Evolutionary conservation across 1,284 basidiomycete species (phyloP), one percentile per base, ranked within the genome.

Genomic region (Cutaneotrichosporon cyanovorans): DNA sequence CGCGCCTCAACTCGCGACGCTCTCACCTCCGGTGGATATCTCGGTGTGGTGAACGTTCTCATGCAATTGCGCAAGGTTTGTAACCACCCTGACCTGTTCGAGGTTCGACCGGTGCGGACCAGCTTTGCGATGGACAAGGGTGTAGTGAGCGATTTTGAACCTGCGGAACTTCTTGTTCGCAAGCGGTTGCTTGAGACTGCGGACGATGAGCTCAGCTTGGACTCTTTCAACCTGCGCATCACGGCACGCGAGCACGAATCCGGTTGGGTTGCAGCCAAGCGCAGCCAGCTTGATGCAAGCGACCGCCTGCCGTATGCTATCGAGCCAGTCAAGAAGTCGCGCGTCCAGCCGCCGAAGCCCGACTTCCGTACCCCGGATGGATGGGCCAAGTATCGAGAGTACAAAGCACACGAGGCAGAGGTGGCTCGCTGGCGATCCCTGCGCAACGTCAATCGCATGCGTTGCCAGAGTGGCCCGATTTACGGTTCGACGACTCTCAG

Each of bases 61-160:
- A 97, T 97, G 92, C 93, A 97, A 66, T 77, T 95, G 18, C 80
- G 88, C 42, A 92, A 92, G 72, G 88, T 91, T 33, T 93, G 91
- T 75, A 95, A 95, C 60, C 91, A 96, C 65, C 92, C 92, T 0
- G 87, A 96, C 65, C 76, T 97, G 19, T 96, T 97, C 68, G 93
- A 97, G 71, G 86, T 93, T 16, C 80, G 92, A 35, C 90, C 90
- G 0, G 88, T 96, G 57, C 80, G 88, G 37, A 96, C 92, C 1
- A 90, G 88, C 7, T 93, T 96, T 67, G 82, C 85, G 0, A 88
- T 91, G 84, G 73, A 78, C 31, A 79, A 81, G 23, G 86, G 87
- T 19, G 87, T 85, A 4, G 75, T 85, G 18, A 82, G 83, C 15
- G 85, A 87, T 53, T 96, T 81, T 62, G 87, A 92, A 72, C 87